A percentile compares a stretch with the other conserved stretches of the same genome.
Conservation (phyloP, 352 stramenopile species). For the Pythium myriotylum region DNA sequence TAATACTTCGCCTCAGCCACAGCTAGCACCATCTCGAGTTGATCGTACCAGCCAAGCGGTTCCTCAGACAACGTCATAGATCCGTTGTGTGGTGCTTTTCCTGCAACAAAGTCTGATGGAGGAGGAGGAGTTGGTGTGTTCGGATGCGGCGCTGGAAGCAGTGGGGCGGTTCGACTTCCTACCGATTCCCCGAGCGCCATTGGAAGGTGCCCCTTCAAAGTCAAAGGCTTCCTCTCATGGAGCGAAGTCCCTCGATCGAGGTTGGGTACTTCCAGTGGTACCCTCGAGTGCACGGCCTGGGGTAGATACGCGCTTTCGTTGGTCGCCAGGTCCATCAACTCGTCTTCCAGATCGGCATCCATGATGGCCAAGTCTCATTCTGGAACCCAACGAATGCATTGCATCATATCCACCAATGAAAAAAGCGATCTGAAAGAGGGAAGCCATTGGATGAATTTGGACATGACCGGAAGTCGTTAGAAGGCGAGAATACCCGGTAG, state of each 20-base stretch:
- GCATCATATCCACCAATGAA: not conserved
- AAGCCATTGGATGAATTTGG: too few relatives aligned
- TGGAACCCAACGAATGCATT: too few relatives aligned
- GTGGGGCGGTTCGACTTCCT: not conserved
- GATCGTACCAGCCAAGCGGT: conserved; percentile 28
- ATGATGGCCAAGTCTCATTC: conserved; percentile 19
- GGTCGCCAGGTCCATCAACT: conserved; percentile 65
- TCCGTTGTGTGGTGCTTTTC: too few relatives aligned
- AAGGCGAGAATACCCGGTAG: too few relatives aligned
- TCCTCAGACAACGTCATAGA: conserved; percentile 10
- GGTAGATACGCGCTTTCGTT: conserved; percentile 68
- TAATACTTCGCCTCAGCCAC: conserved; percentile 25
- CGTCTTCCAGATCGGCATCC: conserved; percentile 52
- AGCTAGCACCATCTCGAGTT: conserved; percentile 35
- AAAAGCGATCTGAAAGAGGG: too few relatives aligned
- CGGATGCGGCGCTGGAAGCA: too few relatives aligned
- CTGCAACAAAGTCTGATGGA: too few relatives aligned
- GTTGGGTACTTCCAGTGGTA: not conserved
- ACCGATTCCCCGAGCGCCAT: not conserved
- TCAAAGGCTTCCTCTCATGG: not conserved
- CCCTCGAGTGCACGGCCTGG: conserved; percentile 21
- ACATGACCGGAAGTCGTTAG: too few relatives aligned
- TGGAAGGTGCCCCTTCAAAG: too few relatives aligned
- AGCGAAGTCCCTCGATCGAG: not conserved
- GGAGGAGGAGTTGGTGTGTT: too few relatives aligned